A percentile compares a stretch with the other conserved stretches of the same genome.
Conservation (phyloP, 2,329 filamentous ascomycete genomes). For the Beauveria asiatica region DNA sequence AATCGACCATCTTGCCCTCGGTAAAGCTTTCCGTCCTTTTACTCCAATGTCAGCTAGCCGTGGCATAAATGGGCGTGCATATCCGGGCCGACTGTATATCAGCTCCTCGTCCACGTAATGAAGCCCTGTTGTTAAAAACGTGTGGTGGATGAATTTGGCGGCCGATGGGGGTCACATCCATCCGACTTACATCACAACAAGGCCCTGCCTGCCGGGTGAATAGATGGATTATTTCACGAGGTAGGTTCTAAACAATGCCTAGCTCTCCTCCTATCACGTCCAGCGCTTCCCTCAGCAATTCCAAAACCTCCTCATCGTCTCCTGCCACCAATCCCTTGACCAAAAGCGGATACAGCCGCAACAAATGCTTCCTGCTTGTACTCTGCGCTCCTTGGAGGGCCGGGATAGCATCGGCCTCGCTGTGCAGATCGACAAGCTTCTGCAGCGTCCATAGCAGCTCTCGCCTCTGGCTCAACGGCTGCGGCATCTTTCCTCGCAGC, state of each 20-base stretch:
- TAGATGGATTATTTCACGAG: too few relatives aligned
- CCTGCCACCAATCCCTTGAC: constrained; percentile 49
- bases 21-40: too few relatives aligned
- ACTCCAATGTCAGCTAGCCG: too few relatives aligned
- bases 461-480: constrained; percentile 69
- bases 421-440: constrained; percentile 57
- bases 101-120: too few relatives aligned
- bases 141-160: too few relatives aligned
- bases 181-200: too few relatives aligned
- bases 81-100: too few relatives aligned
- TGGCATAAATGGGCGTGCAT: too few relatives aligned
- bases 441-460: constrained; percentile 68
- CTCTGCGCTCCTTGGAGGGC: constrained; percentile 41
- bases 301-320: constrained; percentile 53
- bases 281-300: constrained; percentile 50
- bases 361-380: constrained; percentile 63
- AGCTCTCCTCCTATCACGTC: constrained; percentile 53
- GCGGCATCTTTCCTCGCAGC: constrained; percentile 78
- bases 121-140: too few relatives aligned
- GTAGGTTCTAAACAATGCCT: constrained; percentile 21
- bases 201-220: too few relatives aligned
- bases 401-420: constrained; percentile 63
- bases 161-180: too few relatives aligned
- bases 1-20: too few relatives aligned
- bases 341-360: constrained; percentile 72